These are phyloP conservation scores for Amaranthus tricolor DNA, from an alignment of 179 eudicot species.

Conservation along the genomic window DNA sequence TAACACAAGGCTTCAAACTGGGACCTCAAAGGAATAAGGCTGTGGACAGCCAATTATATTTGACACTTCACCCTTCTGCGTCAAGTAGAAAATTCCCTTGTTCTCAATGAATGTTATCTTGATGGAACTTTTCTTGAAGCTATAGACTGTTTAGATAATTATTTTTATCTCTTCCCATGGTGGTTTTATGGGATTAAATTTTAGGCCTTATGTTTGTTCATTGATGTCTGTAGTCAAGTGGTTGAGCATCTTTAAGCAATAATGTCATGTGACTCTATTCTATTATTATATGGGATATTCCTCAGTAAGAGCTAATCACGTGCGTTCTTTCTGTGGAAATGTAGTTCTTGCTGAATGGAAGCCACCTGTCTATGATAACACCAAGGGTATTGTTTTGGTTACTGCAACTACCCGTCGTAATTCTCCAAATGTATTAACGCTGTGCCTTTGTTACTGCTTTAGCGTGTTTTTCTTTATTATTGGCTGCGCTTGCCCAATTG, in stretches of 20 bases:
- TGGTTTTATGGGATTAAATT: not conserved
- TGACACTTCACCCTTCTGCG: no score
- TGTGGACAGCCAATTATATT: no score
- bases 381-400: constrained; percentile 77
- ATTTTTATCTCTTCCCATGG: no score
- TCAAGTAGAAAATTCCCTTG: no score
- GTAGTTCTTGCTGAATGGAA: constrained; percentile 99
- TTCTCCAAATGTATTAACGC: constrained; percentile 79
- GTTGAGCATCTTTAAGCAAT: not conserved
- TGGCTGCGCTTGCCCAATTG: not conserved
- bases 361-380: constrained; percentile 94
- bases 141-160: no score
- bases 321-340: constrained; percentile 11
- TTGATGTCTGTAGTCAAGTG: not conserved
- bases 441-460: constrained; percentile 4
- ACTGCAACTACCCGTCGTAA: constrained; percentile 95
- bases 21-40: no score
- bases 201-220: constrained; percentile 4
- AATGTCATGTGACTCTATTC: not conserved
- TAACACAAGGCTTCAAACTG: no score
- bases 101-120: no score
- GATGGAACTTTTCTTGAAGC: no score
- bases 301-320: not conserved
- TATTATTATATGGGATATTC: not conserved
- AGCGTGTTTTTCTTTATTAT: not conserved